phyloP scores from a whole-genome alignment of 768 basidiomycete species.

The Suillus spraguei region DNA sequence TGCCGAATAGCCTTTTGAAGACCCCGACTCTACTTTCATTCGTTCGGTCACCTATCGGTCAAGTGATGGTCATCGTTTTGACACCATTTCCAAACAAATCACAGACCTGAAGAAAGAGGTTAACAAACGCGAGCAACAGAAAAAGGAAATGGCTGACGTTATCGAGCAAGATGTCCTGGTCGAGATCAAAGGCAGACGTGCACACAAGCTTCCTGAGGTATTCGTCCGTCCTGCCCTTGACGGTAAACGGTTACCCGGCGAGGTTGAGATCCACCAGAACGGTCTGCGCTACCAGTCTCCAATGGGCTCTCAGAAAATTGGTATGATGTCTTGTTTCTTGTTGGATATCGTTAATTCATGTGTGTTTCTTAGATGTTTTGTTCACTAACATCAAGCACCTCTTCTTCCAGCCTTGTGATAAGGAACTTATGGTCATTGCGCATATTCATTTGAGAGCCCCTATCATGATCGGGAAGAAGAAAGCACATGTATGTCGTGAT shows the following conservation, averaged over 20 bases:
- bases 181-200: conserved; percentile 88
- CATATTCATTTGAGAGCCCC: conserved; percentile 93
- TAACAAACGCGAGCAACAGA: conserved; percentile 95
- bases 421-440: conserved; percentile 91
- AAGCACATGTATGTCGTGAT: conserved; percentile 72
- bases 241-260: conserved; percentile 94
- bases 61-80: conserved; percentile 85
- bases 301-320: conserved; percentile 87
- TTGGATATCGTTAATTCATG: conserved; percentile 10
- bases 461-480: conserved; percentile 99
- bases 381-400: conserved; percentile 98
- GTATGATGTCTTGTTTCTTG: conserved; percentile 44
- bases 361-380: conserved; percentile 66
- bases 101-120: conserved; percentile 96
- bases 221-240: conserved; percentile 94
- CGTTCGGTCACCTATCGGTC: conserved; percentile 95
- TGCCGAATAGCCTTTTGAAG: conserved; percentile 80
- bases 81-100: conserved; percentile 87
- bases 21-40: conserved; percentile 94
- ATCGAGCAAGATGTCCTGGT: conserved; percentile 90
- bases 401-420: conserved; percentile 98
- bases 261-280: conserved; percentile 97
- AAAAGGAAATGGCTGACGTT: conserved; percentile 98
- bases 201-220: conserved; percentile 86
- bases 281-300: conserved; percentile 92